Percentiles rank a stretch among this genome's conserved stretches.
Evolutionary conservation across 441 rosid genomes (phyloP).

Genomic region (Arabidopsis lyrata): DNA sequence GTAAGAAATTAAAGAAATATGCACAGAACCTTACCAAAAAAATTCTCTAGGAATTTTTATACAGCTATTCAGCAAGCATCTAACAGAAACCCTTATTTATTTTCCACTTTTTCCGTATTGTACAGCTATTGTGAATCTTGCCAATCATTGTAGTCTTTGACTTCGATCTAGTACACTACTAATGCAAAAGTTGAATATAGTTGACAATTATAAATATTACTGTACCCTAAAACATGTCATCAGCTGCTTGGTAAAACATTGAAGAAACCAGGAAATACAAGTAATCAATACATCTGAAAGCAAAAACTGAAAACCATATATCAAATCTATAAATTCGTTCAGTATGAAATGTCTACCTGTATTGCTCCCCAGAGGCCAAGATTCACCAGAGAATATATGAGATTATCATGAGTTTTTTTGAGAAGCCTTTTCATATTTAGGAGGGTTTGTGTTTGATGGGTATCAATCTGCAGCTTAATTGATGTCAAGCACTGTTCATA

Average conservation of each 20-base stretch:
- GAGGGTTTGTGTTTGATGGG: constrained; percentile 54
- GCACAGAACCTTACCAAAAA: neutral
- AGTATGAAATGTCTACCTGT: constrained; percentile 57
- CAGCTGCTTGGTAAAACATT: constrained; percentile 27
- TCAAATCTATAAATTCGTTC: constrained; percentile 36
- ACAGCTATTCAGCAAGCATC: constrained; percentile 24
- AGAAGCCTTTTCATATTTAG: constrained; percentile 65
- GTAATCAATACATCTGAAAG: constrained; percentile 28
- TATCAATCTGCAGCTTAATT: constrained; percentile 57
- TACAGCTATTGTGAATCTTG: constrained; percentile 31
- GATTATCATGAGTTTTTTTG: constrained; percentile 71
- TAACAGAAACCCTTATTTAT: constrained; percentile 15
- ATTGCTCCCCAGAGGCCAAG: constrained; percentile 93
- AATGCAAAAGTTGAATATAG: constrained; percentile 24
- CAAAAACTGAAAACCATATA: constrained; percentile 22
- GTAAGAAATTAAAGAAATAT: constrained; percentile 21
- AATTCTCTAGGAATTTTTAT: neutral
- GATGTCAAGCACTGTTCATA: constrained; percentile 72
- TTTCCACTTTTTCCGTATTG: constrained; percentile 4
- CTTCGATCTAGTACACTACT: constrained; percentile 26
- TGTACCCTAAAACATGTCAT: constrained; percentile 27
- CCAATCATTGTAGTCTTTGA: constrained; percentile 34
- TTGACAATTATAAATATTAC: constrained; percentile 20
- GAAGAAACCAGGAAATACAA: constrained; percentile 32
- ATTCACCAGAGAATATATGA: constrained; percentile 67